Evolutionary conservation across 2,329 filamentous ascomycete genomes (phyloP), one percentile per base, ranked within the genome.

Genomic region (Plenodomus tracheiphilus): DNA sequence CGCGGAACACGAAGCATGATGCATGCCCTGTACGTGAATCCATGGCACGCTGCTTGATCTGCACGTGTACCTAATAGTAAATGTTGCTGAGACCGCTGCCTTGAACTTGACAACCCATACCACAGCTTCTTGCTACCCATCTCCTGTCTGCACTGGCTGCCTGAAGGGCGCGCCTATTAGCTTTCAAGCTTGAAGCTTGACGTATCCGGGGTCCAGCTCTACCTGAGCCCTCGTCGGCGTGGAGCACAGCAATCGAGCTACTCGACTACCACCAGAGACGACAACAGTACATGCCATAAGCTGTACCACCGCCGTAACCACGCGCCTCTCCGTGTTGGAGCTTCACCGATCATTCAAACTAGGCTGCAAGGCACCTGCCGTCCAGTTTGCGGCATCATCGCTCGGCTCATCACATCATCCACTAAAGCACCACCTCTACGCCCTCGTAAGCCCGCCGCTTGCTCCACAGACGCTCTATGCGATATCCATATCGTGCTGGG

Each of bases 371-470:
- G 49, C 46, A 25, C 5, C 22, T 25, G 22, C 22, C 22, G 22
- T 10, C 49, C 44, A 32, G 41, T 39, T 39, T 4, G 28, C 46
- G 20, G 41, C 43, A 46, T 46, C 47, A 46, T 56, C 49, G 35
- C 50, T 56, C 56, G 51, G 56, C 59, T 42, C 45, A 61, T 59
- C 59, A 65, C 63, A 57, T 67, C 56, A 54, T 38, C 47, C 40
- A 53, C 53, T 52, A 35, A 54, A 47, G 41, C 54, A 51, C 47
- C 41, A 53, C 57, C 45, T 49, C 47, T 43, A 34, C 50, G 43
- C 54, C 42, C 53, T 36, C 53, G 36, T 48, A 48, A 4, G 4
- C 11, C 40, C 8, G 9, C 28, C 15, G 2, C 45, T 16, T 28
- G 32, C 41, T 39, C 32, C 32, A 22, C 7, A n/a, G n/a, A 13